A percentile compares a stretch with the other conserved stretches of the same genome.
Conservation (phyloP, 306 rosid genomes). For the Casuarina glauca region DNA sequence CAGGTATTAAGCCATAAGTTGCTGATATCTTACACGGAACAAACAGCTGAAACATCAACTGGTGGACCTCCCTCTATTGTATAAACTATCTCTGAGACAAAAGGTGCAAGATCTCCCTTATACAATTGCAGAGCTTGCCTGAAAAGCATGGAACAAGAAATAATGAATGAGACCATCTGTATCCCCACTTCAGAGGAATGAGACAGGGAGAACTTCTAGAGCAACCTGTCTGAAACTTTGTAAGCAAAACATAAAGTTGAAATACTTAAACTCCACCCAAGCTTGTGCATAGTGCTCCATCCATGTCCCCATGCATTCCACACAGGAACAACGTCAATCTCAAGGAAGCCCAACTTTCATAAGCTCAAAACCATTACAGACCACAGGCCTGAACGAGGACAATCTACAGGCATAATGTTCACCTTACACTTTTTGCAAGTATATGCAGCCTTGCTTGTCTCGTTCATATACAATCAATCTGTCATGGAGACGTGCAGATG, state of each 20-base stretch:
- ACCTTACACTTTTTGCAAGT: conserved; percentile 77
- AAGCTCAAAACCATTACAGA: conserved; percentile 30
- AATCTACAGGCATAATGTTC: conserved; percentile 18
- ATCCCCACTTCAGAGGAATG: not conserved
- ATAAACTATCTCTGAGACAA: conserved; percentile 79
- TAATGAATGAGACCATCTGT: conserved; percentile 16
- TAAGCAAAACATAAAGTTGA: conserved; percentile 25
- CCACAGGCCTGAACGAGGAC: conserved; percentile 22
- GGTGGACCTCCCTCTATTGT: conserved; percentile 98
- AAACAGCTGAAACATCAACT: conserved; percentile 92
- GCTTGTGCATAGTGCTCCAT: conserved; percentile 94
- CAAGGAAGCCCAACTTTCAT: conserved; percentile 14
- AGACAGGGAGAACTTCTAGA: conserved; percentile 6
- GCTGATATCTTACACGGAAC: conserved; percentile 81
- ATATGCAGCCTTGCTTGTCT: too few relatives aligned
- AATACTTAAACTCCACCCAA: conserved; percentile 93
- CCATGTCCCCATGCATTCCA: too few relatives aligned
- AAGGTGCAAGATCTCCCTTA: conserved; percentile 79
- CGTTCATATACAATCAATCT: too few relatives aligned
- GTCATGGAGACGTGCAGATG: too few relatives aligned
- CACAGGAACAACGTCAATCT: too few relatives aligned
- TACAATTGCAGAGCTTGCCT: conserved; percentile 97
- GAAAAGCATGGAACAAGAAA: conserved; percentile 39
- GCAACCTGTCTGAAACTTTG: not conserved
- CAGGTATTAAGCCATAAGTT: conserved; percentile 14